phyloP scores from a whole-genome alignment of 2,329 filamentous ascomycete species.

The Dactylellina sp. region DNA sequence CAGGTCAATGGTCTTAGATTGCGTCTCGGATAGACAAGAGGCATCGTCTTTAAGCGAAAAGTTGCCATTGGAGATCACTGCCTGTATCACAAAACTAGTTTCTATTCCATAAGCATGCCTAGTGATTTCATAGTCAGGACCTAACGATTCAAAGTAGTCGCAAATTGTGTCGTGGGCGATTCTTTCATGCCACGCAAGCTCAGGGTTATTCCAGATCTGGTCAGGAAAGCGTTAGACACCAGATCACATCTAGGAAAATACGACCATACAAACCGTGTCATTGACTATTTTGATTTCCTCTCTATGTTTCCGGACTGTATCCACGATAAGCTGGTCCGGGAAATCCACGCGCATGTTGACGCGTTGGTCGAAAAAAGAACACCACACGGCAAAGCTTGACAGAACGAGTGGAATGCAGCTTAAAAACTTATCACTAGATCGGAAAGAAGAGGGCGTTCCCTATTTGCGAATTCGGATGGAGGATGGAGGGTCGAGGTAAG shows the following conservation, averaged over 20 bases:
- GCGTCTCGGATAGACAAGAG: not conserved
- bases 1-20: not conserved
- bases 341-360: slow-evolving; percentile 23
- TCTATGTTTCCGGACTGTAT: slow-evolving; percentile 11
- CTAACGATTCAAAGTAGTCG: slow-evolving; percentile 65
- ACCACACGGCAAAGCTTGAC: too few species aligned
- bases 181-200: slow-evolving; percentile 67
- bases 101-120: slow-evolving; percentile 68
- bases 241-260: not conserved
- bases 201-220: slow-evolving; percentile 68
- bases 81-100: slow-evolving; percentile 62
- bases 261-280: slow-evolving; percentile 6
- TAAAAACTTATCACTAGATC: too few species aligned
- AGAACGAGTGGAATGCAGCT: too few species aligned
- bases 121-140: slow-evolving; percentile 67
- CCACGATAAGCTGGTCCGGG: slow-evolving; percentile 9
- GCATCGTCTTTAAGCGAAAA: not conserved
- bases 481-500: too few species aligned
- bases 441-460: too few species aligned
- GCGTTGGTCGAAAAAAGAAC: not conserved
- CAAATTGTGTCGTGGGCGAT: slow-evolving; percentile 67
- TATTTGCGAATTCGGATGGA: too few species aligned
- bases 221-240: not conserved
- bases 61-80: not conserved
- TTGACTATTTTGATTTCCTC: slow-evolving; percentile 25